Percentiles rank a stretch among this genome's conserved stretches.
Evolutionary conservation across 805 yeast species (phyloP).

Genomic region (Barnettozyma sp.): DNA sequence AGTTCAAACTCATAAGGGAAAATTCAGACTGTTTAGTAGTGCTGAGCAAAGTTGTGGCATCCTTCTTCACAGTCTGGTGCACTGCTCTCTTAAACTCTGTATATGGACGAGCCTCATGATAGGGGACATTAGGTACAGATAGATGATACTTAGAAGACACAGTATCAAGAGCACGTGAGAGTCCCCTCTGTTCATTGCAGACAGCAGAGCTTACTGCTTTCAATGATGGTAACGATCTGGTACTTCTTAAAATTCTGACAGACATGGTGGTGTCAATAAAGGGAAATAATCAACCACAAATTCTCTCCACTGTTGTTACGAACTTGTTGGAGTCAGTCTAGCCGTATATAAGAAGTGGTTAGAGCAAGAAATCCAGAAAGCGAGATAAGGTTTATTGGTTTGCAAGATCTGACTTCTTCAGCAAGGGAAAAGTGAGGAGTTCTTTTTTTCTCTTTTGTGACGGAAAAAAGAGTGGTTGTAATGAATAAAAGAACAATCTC

Average conservation of each 20-base stretch:
- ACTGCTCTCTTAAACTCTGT: slow-evolving; percentile 21
- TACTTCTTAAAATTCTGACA: slow-evolving; percentile 22
- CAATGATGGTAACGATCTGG: slow-evolving; percentile 25
- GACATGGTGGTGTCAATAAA: slow-evolving; percentile 1
- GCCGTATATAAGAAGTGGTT: no score
- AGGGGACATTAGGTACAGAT: slow-evolving; percentile 20
- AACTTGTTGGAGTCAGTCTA: no score
- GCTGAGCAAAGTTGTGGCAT: slow-evolving; percentile 22
- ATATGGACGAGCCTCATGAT: slow-evolving; percentile 12
- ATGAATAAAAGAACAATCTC: no score
- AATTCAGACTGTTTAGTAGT: slow-evolving; percentile 22
- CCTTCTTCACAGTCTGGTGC: slow-evolving; percentile 25
- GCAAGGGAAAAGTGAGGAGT: no score
- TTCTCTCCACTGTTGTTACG: no score
- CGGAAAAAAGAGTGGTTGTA: no score
- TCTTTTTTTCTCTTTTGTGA: no score
- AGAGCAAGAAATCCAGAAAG: no score
- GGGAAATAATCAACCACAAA: no score
- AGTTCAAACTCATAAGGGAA: slow-evolving; percentile 41
- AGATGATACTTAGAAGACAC: slow-evolving; percentile 17
- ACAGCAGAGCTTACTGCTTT: slow-evolving; percentile 12
- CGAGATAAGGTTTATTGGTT: no score
- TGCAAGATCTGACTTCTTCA: no score
- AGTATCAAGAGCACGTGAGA: slow-evolving; percentile 4
- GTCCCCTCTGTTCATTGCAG: slow-evolving; percentile 10